Evolutionary conservation across 148 eudicot genomes (phyloP).

Genomic region (Oxyria digyna): DNA sequence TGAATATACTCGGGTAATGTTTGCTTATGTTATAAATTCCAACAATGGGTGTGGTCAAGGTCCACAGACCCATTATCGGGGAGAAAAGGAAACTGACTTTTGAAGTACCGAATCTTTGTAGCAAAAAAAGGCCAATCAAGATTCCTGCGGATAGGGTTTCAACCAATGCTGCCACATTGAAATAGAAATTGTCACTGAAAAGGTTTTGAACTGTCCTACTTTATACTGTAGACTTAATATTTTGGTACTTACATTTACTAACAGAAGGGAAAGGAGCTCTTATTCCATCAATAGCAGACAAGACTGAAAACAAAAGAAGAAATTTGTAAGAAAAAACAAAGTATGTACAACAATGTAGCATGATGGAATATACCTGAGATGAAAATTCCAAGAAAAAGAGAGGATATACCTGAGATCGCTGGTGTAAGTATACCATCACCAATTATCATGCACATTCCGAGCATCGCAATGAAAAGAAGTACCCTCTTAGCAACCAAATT

Average conservation of each 20-base stretch:
- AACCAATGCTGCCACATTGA: slow-evolving; percentile 13
- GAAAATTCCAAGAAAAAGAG: no score
- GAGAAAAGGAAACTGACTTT: slow-evolving; percentile 61
- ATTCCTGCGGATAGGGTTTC: slow-evolving; percentile 38
- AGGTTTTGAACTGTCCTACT: not conserved
- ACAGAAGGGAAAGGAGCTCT: slow-evolving; percentile 57
- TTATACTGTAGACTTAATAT: not conserved
- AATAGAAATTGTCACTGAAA: not conserved
- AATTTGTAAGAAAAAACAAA: not conserved
- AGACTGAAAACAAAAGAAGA: slow-evolving; percentile 22
- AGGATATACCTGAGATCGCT: slow-evolving; percentile 71
- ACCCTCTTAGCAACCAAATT: slow-evolving; percentile 48
- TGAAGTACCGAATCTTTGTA: slow-evolving; percentile 51
- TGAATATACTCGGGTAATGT: slow-evolving; percentile 48
- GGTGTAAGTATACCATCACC: slow-evolving; percentile 76
- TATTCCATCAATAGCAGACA: slow-evolving; percentile 67
- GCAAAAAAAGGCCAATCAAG: slow-evolving; percentile 38
- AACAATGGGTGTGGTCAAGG: slow-evolving; percentile 43
- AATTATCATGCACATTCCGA: slow-evolving; percentile 75
- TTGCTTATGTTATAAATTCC: slow-evolving; percentile 43
- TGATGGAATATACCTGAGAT: slow-evolving; percentile 2
- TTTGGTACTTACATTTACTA: slow-evolving; percentile 40
- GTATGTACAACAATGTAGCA: not conserved
- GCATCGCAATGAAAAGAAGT: slow-evolving; percentile 50
- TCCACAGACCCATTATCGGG: slow-evolving; percentile 57